Percentiles rank a stretch among this genome's conserved stretches.
These are phyloP conservation scores for Diaporthe sp. DNA, from an alignment of 2,329 filamentous ascomycete species.

Conservation along the genomic window DNA sequence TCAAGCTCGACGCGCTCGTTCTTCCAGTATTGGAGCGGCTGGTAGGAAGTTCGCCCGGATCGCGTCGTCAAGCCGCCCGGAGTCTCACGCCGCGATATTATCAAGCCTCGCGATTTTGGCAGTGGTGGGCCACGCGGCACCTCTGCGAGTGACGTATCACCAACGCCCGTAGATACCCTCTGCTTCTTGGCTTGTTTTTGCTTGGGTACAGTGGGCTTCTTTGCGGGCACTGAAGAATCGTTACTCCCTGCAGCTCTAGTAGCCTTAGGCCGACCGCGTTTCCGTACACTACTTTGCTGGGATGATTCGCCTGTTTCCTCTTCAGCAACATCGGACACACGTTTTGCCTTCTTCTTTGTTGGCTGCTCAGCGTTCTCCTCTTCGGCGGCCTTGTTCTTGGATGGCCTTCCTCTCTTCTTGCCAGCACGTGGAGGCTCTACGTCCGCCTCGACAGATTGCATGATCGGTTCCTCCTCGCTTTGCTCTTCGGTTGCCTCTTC, in stretches of 20 bases:
- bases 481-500: conserved; percentile 45
- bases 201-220: conserved; percentile 49
- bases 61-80: conserved; percentile 70
- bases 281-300: conserved; percentile 44
- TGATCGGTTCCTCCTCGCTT: conserved; percentile 16
- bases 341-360: conserved; percentile 45
- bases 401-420: conserved; percentile 45
- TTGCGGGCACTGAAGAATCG: conserved; percentile 44
- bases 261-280: conserved; percentile 34
- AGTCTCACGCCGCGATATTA: conserved; percentile 63
- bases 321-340: conserved; percentile 46
- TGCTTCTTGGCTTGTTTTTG: conserved; percentile 51
- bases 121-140: conserved; percentile 69
- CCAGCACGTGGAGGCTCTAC: conserved; percentile 37
- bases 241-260: conserved; percentile 33
- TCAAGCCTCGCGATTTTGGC: conserved; percentile 67
- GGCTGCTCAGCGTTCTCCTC: conserved; percentile 45
- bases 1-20: conserved; percentile 84
- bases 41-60: conserved; percentile 83
- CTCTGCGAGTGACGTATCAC: conserved; percentile 61
- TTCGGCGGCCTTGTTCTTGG: conserved; percentile 44
- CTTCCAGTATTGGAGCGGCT: conserved; percentile 87
- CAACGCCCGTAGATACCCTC: conserved; percentile 57
- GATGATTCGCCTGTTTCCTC: conserved; percentile 43
- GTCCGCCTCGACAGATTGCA: conserved; percentile 45